Evolutionary conservation across 805 yeast species (phyloP).

Genomic region (Yamadazyma kitorensis): DNA sequence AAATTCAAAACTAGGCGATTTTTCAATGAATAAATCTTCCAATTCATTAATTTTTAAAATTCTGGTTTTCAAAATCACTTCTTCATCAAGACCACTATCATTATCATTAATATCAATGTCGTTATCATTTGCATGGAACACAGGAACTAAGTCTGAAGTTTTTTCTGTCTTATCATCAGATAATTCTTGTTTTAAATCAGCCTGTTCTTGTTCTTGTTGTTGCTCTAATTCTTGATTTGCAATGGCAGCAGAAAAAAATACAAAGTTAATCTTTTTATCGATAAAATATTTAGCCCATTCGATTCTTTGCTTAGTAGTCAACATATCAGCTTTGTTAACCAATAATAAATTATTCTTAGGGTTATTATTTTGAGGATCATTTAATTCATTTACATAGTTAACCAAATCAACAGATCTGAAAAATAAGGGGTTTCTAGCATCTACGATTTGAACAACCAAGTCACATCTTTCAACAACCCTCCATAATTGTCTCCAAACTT

Average conservation of each 20-base stretch:
- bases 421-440: conserved; percentile 89
- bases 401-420: conserved; percentile 90
- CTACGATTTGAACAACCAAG: conserved; percentile 93
- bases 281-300: conserved; percentile 86
- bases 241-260: conserved; percentile 87
- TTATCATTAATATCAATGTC: conserved; percentile 19
- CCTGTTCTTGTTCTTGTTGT: conserved; percentile 36
- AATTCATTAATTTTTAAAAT: conserved; percentile 82
- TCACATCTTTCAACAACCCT: conserved; percentile 95
- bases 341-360: conserved; percentile 75
- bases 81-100: conserved; percentile 17
- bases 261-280: conserved; percentile 66
- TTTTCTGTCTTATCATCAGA: conserved; percentile 17
- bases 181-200: too few relatives aligned
- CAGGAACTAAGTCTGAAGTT: conserved; percentile 8
- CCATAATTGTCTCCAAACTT: conserved; percentile 99
- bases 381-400: conserved; percentile 70
- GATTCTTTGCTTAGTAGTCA: conserved; percentile 72
- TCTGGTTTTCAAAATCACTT: conserved; percentile 40
- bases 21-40: conserved; percentile 71
- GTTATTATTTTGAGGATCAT: conserved; percentile 45
- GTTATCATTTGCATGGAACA: conserved; percentile 21
- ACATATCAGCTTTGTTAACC: conserved; percentile 90
- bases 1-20: conserved; percentile 68
- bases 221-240: conserved; percentile 78